phyloP scores from a whole-genome alignment of 2,329 filamentous ascomycete genomes.

The Colletotrichum costaricense region DNA sequence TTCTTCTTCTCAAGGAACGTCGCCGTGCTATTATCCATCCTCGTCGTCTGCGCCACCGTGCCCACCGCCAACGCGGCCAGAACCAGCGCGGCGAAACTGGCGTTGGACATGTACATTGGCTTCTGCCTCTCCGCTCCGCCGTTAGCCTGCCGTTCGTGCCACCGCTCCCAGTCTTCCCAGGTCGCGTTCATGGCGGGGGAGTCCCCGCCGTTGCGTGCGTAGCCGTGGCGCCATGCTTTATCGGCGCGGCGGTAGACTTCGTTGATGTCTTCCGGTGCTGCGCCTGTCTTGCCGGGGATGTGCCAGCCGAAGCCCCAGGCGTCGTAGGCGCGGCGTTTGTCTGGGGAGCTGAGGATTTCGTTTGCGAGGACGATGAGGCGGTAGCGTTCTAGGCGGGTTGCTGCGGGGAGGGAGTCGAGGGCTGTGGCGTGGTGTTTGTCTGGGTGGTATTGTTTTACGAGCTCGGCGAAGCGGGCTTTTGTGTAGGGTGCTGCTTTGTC shows the following conservation, averaged over 20 bases:
- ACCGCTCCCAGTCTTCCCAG: constrained; percentile 97
- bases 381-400: constrained; percentile 86
- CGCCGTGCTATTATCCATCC: constrained; percentile 72
- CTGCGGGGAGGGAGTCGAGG: constrained; percentile 45
- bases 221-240: constrained; percentile 57
- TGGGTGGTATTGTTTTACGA: constrained; percentile 97
- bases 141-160: constrained; percentile 69
- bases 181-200: constrained; percentile 80
- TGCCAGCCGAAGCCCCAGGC: constrained; percentile 83
- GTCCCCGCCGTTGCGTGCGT: constrained; percentile 45
- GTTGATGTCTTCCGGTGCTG: constrained; percentile 49
- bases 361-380: constrained; percentile 89
- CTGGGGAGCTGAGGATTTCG: constrained; percentile 84
- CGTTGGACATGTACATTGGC: constrained; percentile 79
- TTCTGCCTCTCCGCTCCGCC: constrained; percentile 59
- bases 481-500: constrained; percentile 72
- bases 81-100: constrained; percentile 80
- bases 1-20: constrained; percentile 75
- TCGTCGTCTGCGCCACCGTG: constrained; percentile 77
- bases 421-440: constrained; percentile 66
- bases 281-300: constrained; percentile 54
- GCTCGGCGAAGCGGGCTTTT: constrained; percentile 86
- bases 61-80: constrained; percentile 73
- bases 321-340: constrained; percentile 86
- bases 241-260: constrained; percentile 53